Percentiles rank a stretch among this genome's conserved stretches.
These are phyloP conservation scores for Plasmodium cynomolgi DNA, from an alignment of 169 alveolate species.

Conservation along the genomic window DNA sequence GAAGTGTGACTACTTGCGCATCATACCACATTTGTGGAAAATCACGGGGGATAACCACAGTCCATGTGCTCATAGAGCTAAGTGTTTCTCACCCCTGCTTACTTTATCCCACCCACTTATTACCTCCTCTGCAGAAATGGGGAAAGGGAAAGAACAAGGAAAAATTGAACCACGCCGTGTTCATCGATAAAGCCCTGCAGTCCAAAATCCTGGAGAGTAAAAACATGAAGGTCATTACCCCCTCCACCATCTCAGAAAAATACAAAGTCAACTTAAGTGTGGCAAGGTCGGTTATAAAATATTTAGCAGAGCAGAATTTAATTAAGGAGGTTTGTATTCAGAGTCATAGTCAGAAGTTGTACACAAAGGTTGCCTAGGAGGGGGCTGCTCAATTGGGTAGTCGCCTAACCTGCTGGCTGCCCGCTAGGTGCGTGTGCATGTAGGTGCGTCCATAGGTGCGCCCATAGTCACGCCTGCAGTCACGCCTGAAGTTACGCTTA, in stretches of 20 bases:
- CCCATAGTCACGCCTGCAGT: no score
- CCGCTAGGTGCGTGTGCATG: neutral
- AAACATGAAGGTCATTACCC: constrained; percentile 93
- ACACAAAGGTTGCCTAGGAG: constrained; percentile 82
- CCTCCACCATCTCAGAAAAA: constrained; percentile 92
- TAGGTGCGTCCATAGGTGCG: neutral
- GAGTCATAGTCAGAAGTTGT: constrained; percentile 88
- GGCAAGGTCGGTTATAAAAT: constrained; percentile 91
- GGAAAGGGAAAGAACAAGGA: constrained; percentile 93
- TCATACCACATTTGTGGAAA: no score
- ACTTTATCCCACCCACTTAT: neutral
- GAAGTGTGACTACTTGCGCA: no score
- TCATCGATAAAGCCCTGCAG: constrained; percentile 93
- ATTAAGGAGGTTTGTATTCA: constrained; percentile 90
- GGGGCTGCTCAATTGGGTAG: neutral
- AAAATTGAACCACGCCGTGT: constrained; percentile 95
- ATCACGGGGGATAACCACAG: neutral
- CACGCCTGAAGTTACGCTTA: no score
- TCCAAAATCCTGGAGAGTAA: constrained; percentile 94
- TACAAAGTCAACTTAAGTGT: constrained; percentile 92
- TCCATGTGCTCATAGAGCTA: neutral
- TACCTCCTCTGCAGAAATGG: constrained; percentile 88
- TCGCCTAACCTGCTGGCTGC: neutral
- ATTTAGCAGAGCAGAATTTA: constrained; percentile 86
- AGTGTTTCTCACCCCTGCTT: neutral